Evolutionary conservation across 2,329 filamentous ascomycete genomes (phyloP).

Genomic region (Fusarium anguioides): DNA sequence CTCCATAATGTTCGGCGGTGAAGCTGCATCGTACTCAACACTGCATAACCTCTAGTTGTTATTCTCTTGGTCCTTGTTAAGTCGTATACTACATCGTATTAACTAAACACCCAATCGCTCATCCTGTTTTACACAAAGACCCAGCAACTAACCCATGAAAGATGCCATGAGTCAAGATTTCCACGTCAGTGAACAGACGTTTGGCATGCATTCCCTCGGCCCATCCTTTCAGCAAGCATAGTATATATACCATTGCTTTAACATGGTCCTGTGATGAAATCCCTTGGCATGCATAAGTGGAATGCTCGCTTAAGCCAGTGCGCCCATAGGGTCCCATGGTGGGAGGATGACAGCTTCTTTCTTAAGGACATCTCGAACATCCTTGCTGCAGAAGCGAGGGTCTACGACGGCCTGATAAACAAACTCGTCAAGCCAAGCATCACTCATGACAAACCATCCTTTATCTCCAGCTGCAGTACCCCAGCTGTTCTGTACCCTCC

Average conservation of each 20-base stretch:
- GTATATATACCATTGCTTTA: neutral
- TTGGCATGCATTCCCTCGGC: neutral
- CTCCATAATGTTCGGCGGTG: slow-evolving; percentile 8
- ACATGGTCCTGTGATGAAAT: neutral
- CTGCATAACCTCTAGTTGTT: slow-evolving; percentile 1
- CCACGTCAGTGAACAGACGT: neutral
- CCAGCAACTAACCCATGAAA: slow-evolving; percentile 1
- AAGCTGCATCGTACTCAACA: slow-evolving; percentile 2
- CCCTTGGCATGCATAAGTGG: neutral
- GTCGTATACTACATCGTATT: slow-evolving; percentile 17
- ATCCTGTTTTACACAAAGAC: neutral
- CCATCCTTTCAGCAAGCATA: neutral
- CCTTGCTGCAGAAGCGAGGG: slow-evolving; percentile 71
- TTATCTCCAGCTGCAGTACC: slow-evolving; percentile 75
- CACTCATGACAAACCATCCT: slow-evolving; percentile 91
- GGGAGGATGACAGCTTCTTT: slow-evolving; percentile 77
- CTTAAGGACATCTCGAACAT: slow-evolving; percentile 76
- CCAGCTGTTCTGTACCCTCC: slow-evolving; percentile 92
- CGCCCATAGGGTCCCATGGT: slow-evolving; percentile 84
- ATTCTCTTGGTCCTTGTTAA: slow-evolving; percentile 17
- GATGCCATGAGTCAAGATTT: neutral
- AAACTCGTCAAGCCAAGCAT: slow-evolving; percentile 83
- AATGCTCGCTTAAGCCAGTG: slow-evolving; percentile 64
- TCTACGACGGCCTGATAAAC: slow-evolving; percentile 89
- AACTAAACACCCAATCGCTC: slow-evolving; percentile 10